phyloP scores from a whole-genome alignment of 2,329 filamentous ascomycete genomes.

The Alternaria angustiovoidea region DNA sequence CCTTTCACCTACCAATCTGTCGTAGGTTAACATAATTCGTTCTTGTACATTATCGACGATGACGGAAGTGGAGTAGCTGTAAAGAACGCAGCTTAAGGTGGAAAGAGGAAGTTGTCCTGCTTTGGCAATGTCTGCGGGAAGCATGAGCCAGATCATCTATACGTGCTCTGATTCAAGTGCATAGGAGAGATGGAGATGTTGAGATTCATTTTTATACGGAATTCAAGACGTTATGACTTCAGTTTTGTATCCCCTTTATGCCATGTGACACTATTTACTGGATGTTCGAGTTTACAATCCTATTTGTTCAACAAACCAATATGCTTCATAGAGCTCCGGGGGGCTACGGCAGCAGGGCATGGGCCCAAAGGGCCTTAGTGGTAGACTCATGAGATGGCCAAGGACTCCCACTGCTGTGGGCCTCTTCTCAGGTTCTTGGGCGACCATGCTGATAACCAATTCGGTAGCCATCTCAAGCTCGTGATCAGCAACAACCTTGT shows the following conservation, averaged over 20 bases:
- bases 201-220: constrained; percentile 29
- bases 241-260: background rate
- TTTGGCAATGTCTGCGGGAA: background rate
- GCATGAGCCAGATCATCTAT: background rate
- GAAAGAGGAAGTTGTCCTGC: background rate
- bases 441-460: background rate
- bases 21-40: constrained; percentile 32
- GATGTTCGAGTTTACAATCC: too few species aligned
- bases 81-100: background rate
- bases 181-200: constrained; percentile 2
- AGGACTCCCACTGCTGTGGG: too few species aligned
- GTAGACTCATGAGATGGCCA: too few species aligned
- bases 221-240: constrained; percentile 46
- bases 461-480: too few species aligned
- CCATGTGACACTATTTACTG: background rate
- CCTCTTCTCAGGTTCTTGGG: background rate
- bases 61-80: background rate
- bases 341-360: background rate
- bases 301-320: too few species aligned
- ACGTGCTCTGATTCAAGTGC: constrained; percentile 2
- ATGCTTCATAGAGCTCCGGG: background rate
- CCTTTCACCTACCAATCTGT: background rate
- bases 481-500: too few species aligned
- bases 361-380: too few species aligned
- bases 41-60: constrained; percentile 40